A percentile compares a stretch with the other conserved stretches of the same genome.
These are phyloP conservation scores for Arthrobotrys megalospora DNA, from an alignment of 2,329 filamentous ascomycete species.

Conservation along the genomic window DNA sequence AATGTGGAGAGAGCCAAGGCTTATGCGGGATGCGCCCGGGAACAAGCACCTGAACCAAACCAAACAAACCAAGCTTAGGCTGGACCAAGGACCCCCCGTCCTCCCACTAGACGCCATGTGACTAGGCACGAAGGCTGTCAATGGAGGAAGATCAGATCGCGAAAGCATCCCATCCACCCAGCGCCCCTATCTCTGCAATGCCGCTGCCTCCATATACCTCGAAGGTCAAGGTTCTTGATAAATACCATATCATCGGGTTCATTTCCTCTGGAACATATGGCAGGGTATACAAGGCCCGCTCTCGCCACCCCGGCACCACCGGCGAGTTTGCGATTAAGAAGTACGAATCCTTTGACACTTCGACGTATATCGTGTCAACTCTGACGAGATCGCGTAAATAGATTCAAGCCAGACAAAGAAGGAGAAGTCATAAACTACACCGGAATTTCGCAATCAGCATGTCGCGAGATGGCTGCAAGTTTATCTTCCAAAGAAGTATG, in stretches of 20 bases:
- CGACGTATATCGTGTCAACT: neutral
- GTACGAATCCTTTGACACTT: conserved; percentile 69
- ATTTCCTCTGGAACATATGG: conserved; percentile 99
- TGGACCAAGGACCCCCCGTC: neutral
- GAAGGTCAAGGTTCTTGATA: conserved; percentile 90
- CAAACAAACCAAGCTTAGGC: neutral
- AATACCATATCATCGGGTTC: conserved; percentile 97
- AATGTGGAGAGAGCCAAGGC: neutral
- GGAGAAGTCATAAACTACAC: conserved; percentile 95
- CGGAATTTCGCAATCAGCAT: conserved; percentile 95
- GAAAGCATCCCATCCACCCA: conserved; percentile 20
- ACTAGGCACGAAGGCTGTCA: conserved; percentile 36
- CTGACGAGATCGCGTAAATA: conserved; percentile 64
- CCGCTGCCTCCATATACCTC: conserved; percentile 72
- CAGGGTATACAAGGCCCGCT: conserved; percentile 89
- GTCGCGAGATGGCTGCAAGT: conserved; percentile 87
- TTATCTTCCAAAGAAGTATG: neutral
- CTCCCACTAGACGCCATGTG: conserved; percentile 9
- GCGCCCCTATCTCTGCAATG: conserved; percentile 37
- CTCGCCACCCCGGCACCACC: conserved; percentile 76
- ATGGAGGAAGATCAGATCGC: conserved; percentile 44
- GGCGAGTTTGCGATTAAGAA: conserved; percentile 99
- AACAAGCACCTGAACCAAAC: neutral
- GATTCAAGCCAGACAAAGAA: conserved; percentile 97
- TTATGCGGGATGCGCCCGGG: too few species aligned